These are phyloP conservation scores for Epichloe hybrida DNA, from an alignment of 2,329 filamentous ascomycete genomes.

Conservation along the genomic window DNA sequence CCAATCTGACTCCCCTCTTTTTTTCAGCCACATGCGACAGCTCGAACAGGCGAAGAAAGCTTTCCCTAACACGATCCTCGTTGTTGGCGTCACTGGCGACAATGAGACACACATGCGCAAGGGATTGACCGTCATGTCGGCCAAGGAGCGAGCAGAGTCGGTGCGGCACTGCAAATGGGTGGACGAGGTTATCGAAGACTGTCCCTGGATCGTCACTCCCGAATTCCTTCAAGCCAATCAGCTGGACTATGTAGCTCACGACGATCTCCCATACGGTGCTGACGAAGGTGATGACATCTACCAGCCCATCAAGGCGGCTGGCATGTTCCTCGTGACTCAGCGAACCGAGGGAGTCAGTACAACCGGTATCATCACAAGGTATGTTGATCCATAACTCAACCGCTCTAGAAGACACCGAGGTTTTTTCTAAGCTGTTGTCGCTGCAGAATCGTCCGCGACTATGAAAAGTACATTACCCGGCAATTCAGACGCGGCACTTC, in stretches of 20 bases:
- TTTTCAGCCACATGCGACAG: slow-evolving; percentile 85
- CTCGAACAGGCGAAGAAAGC: slow-evolving; percentile 96
- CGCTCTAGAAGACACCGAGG: no score
- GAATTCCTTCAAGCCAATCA: slow-evolving; percentile 81
- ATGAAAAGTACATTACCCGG: slow-evolving; percentile 93
- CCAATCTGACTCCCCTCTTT: neutral
- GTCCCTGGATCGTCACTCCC: slow-evolving; percentile 90
- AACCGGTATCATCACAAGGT: slow-evolving; percentile 97
- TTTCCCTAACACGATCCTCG: slow-evolving; percentile 79
- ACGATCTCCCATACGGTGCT: slow-evolving; percentile 90
- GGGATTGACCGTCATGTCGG: slow-evolving; percentile 85
- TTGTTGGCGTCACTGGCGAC: slow-evolving; percentile 93
- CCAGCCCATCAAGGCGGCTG: slow-evolving; percentile 79
- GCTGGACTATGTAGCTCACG: slow-evolving; percentile 96
- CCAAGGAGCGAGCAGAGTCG: slow-evolving; percentile 83
- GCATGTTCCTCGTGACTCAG: slow-evolving; percentile 95
- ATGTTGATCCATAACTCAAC: slow-evolving; percentile 18
- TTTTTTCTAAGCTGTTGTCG: neutral
- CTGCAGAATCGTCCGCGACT: slow-evolving; percentile 82
- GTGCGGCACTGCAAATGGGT: slow-evolving; percentile 98
- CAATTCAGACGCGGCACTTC: slow-evolving; percentile 93
- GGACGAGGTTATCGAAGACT: slow-evolving; percentile 94
- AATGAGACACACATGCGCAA: slow-evolving; percentile 90
- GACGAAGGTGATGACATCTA: slow-evolving; percentile 97
- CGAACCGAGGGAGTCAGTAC: slow-evolving; percentile 95